Evolutionary conservation across 139 green algal species (phyloP).

Genomic region (Pseudopediastrum boryanum): DNA sequence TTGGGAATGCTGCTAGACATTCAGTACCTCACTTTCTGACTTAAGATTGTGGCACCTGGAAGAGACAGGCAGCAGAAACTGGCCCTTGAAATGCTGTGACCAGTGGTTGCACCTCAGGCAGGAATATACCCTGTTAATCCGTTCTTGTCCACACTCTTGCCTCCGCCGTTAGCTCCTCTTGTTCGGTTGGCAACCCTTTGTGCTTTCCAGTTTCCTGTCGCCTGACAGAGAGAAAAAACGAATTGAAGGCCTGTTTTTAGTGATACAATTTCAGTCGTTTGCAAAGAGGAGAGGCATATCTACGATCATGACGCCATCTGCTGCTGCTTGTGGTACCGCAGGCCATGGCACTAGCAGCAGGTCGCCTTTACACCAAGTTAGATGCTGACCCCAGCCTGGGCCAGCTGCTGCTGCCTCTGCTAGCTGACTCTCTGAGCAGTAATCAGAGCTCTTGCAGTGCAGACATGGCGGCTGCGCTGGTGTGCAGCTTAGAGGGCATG

Average conservation of each 20-base stretch:
- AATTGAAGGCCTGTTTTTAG: background rate
- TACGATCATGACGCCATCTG: background rate
- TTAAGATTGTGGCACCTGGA: too few species aligned
- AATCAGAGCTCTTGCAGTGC: background rate
- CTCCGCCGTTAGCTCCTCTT: background rate
- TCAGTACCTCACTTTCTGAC: too few species aligned
- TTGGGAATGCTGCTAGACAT: too few species aligned
- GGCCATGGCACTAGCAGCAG: constrained; percentile 30
- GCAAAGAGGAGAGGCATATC: background rate
- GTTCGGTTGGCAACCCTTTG: background rate
- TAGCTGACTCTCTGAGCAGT: constrained; percentile 34
- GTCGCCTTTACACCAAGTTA: constrained; percentile 35
- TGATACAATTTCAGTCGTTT: background rate
- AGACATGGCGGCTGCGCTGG: constrained; percentile 28
- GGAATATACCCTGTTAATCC: too few species aligned
- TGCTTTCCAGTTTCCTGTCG: too few species aligned
- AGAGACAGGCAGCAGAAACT: too few species aligned
- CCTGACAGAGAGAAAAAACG: too few species aligned
- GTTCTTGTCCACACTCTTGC: too few species aligned
- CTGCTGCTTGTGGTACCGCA: constrained; percentile 18
- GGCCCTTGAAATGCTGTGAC: too few species aligned
- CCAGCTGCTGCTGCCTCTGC: constrained; percentile 40
- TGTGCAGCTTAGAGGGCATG: constrained; percentile 36
- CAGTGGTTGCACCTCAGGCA: too few species aligned
- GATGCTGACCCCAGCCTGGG: constrained; percentile 34